Evolutionary conservation across 768 basidiomycete genomes (phyloP).

Genomic region (Royoungia palumana): DNA sequence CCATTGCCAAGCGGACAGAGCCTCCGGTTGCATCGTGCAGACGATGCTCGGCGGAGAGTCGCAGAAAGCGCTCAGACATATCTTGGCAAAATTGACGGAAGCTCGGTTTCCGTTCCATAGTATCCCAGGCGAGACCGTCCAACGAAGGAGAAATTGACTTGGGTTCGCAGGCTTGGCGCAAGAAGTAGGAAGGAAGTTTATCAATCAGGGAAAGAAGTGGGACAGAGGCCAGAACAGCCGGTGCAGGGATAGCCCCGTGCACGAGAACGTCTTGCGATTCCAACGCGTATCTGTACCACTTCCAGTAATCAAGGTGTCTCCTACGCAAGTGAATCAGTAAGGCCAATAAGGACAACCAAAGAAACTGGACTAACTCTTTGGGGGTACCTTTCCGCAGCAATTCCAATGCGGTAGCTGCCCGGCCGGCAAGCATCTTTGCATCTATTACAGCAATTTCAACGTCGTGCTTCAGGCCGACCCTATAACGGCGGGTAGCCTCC

Average conservation of each 20-base stretch:
- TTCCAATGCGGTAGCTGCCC: conserved; percentile 64
- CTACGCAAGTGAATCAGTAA: conserved; percentile 30
- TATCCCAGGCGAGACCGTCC: conserved; percentile 51
- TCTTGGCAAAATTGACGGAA: conserved; percentile 71
- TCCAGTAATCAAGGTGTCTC: conserved; percentile 63
- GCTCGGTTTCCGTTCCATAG: conserved; percentile 53
- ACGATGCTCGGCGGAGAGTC: conserved; percentile 50
- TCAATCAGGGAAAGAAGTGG: conserved; percentile 62
- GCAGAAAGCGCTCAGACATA: conserved; percentile 61
- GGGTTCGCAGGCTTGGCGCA: conserved; percentile 33
- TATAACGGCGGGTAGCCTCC: conserved; percentile 77
- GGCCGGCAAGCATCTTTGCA: conserved; percentile 52
- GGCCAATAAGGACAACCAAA: neutral
- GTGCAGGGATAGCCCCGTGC: conserved; percentile 61
- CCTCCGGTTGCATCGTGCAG: conserved; percentile 65
- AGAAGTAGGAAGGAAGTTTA: conserved; percentile 71
- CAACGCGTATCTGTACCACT: conserved; percentile 71
- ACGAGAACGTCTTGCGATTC: conserved; percentile 78
- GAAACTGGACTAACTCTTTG: conserved; percentile 47
- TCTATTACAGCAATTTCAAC: conserved; percentile 80
- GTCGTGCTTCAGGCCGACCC: conserved; percentile 67
- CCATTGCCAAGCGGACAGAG: conserved; percentile 63
- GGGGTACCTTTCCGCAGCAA: conserved; percentile 50
- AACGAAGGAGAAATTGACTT: conserved; percentile 32
- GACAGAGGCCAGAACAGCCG: conserved; percentile 66